Evolutionary conservation across 2,329 filamentous ascomycete genomes (phyloP), one percentile per base, ranked within the genome.

Genomic region (Fusarium torulosum): DNA sequence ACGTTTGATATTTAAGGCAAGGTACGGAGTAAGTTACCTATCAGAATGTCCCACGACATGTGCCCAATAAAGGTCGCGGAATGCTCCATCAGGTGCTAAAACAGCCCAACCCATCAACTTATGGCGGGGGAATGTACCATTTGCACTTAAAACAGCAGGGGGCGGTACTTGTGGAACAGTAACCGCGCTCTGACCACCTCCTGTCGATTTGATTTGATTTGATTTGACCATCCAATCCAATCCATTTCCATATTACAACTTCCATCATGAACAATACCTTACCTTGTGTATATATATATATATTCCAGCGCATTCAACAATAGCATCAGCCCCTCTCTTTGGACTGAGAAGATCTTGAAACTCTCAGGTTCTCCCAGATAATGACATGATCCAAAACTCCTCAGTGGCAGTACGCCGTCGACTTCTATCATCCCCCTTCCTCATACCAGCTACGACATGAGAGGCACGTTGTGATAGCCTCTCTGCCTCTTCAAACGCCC

Each of bases 401-500:
- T 52, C 23, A 33, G 61, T 46, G 71, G 71, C 69, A 54, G 53
- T 47, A 49, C 53, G 66, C 66, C 56, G 35, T 69, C 49, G 17
- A 27, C 33, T 47, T 21, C 52, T 25, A 35, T 40, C 31, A 53
- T n/a, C 21, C 38, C 45, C 46, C 29, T 17, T 62, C 44, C 65
- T 64, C 57, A 49, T 50, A 53, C 31, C 47, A 63, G 53, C 58
- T 63, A 40, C 59, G 70, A 71, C 49, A 74, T 74, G 72, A 72
- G 72, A 72, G 46, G 70, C 64, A 64, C 60, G 55, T 54, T 63
- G 68, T 59, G 64, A 67, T 59, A 67, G 44, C 52, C 59, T 59
- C 59, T 61, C 49, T 43, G 44, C 52, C 59, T 59, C 59, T 61
- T 50, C 45, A 64, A 61, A 65, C 44, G 61, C 53, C 41, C 69